Conservation (phyloP, 805 yeast genomes). For the Candida cerambycidarum region DNA sequence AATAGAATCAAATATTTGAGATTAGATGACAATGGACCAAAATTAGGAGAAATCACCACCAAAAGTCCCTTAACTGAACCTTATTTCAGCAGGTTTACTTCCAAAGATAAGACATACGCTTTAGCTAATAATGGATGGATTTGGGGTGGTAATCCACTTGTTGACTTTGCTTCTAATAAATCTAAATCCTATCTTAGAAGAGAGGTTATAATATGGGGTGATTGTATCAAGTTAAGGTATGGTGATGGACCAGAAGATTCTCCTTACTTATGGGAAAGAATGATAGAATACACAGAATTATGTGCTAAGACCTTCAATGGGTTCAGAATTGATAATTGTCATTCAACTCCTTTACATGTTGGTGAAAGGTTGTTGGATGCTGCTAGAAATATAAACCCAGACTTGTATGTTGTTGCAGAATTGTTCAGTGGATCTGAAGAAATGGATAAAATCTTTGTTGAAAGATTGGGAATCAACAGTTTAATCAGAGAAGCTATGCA, state of each 20-base stretch:
- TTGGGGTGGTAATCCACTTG: constrained; percentile 94
- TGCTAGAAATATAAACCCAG: constrained; percentile 82
- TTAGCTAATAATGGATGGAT: constrained; percentile 98
- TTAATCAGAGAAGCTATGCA: constrained; percentile 97
- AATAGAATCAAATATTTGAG: constrained; percentile 78
- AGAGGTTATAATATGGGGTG: constrained; percentile 97
- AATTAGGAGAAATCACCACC: constrained; percentile 57
- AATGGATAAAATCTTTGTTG: constrained; percentile 87
- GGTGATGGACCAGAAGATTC: constrained; percentile 79
- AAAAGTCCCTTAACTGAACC: constrained; percentile 72
- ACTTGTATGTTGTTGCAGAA: constrained; percentile 91
- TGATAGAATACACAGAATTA: constrained; percentile 70
- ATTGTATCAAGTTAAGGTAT: constrained; percentile 89
- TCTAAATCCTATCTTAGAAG: constrained; percentile 83
- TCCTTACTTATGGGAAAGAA: constrained; percentile 85
- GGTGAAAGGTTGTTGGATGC: constrained; percentile 86
- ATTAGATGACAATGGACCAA: constrained; percentile 80
- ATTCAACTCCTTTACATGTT: constrained; percentile 93
- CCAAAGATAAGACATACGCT: constrained; percentile 58
- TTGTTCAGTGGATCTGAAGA: constrained; percentile 90
- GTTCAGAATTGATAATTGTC: constrained; percentile 92
- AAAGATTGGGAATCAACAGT: constrained; percentile 84
- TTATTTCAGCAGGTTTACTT: constrained; percentile 75
- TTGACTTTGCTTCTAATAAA: constrained; percentile 83
- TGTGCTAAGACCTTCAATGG: constrained; percentile 81